A percentile compares a stretch with the other conserved stretches of the same genome.
These are phyloP conservation scores for Begonia loranthoides DNA, from an alignment of 306 rosid genomes.

Conservation along the genomic window DNA sequence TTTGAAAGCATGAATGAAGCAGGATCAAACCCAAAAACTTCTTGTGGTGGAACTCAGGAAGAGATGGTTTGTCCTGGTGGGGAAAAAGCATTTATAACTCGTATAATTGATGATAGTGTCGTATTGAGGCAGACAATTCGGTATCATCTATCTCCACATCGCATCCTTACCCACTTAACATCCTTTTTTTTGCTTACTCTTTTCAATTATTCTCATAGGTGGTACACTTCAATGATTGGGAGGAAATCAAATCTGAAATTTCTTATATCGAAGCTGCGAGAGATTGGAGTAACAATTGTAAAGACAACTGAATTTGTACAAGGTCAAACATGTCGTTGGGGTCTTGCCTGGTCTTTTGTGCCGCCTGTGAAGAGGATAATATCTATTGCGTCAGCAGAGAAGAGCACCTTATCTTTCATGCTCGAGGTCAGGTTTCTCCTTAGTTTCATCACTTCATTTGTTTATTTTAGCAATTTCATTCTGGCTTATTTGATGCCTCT, in stretches of 20 bases:
- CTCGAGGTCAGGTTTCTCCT: slow-evolving; percentile 21
- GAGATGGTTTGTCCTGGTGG: slow-evolving; percentile 94
- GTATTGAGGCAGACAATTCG: slow-evolving; percentile 42
- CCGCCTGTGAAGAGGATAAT: slow-evolving; percentile 32
- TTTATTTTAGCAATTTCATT: too few species aligned
- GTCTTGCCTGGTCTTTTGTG: slow-evolving; percentile 87
- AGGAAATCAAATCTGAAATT: slow-evolving; percentile 43
- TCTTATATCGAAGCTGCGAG: slow-evolving; percentile 59
- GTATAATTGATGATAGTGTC: slow-evolving; percentile 63
- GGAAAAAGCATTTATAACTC: slow-evolving; percentile 66
- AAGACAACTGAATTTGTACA: slow-evolving; percentile 91
- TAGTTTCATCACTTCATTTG: too few species aligned
- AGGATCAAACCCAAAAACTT: slow-evolving; percentile 77
- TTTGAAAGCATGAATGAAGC: slow-evolving; percentile 76
- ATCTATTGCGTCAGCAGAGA: slow-evolving; percentile 22
- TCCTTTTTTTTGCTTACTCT: slow-evolving; percentile 6
- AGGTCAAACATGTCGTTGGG: slow-evolving; percentile 79
- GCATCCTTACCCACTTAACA: background rate
- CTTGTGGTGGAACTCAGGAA: slow-evolving; percentile 65
- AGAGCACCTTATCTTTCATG: slow-evolving; percentile 35
- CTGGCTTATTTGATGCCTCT: slow-evolving; percentile 7
- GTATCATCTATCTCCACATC: slow-evolving; percentile 21
- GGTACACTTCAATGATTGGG: slow-evolving; percentile 84
- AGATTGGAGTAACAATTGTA: slow-evolving; percentile 63
- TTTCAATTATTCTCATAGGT: slow-evolving; percentile 21